Percentiles rank a stretch among this genome's conserved stretches.
Evolutionary conservation across 2,329 filamentous ascomycete species (phyloP).

Genomic region (Coccinonectria pachysandricola): DNA sequence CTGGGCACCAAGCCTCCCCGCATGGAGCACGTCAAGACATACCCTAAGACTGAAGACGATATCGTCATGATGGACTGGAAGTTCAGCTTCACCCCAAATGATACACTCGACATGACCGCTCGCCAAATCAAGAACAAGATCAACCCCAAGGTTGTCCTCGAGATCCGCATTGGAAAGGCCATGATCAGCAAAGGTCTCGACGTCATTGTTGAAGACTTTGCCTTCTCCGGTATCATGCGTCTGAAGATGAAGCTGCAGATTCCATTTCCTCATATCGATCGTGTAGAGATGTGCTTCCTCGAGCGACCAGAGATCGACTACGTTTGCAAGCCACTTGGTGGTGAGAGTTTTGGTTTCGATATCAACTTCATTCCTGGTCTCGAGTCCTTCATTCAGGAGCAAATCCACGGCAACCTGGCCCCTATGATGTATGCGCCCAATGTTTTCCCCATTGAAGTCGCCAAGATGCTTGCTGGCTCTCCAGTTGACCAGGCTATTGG

Average conservation of each 20-base stretch:
- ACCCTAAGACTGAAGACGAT: constrained; percentile 90
- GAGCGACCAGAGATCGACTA: constrained; percentile 87
- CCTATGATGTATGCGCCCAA: constrained; percentile 99
- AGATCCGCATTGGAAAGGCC: constrained; percentile 89
- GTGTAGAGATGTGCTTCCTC: constrained; percentile 89
- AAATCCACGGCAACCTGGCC: constrained; percentile 85
- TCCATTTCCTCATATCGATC: constrained; percentile 89
- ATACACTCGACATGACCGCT: constrained; percentile 81
- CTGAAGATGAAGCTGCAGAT: constrained; percentile 97
- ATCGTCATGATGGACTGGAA: constrained; percentile 99
- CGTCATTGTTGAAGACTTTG: constrained; percentile 96
- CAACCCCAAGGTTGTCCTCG: constrained; percentile 92
- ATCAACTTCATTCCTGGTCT: constrained; percentile 98
- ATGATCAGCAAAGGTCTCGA: constrained; percentile 95
- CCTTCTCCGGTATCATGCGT: constrained; percentile 90
- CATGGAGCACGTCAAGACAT: constrained; percentile 96
- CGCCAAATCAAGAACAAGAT: constrained; percentile 89
- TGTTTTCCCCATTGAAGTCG: constrained; percentile 95
- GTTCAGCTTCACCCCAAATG: constrained; percentile 97
- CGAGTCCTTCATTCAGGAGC: constrained; percentile 86
- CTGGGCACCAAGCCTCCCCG: constrained; percentile 91
- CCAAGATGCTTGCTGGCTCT: constrained; percentile 92
- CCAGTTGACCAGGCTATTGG: constrained; percentile 93
- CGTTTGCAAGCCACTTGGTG: constrained; percentile 93
- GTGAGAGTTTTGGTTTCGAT: constrained; percentile 91